Conservation (phyloP, 306 rosid species). For the Ceratonia siliqua region DNA sequence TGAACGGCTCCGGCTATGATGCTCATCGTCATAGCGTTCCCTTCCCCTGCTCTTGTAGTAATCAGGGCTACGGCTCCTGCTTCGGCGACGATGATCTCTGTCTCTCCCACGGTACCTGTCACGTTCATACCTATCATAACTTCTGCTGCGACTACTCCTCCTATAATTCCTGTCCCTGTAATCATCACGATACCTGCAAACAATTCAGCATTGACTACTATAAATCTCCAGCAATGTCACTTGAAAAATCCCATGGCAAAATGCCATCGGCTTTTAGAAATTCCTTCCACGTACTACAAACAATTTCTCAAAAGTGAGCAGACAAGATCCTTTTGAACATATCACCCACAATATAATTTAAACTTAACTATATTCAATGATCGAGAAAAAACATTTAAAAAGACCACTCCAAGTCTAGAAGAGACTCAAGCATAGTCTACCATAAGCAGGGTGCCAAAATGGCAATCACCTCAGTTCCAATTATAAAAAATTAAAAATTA, state of each 20-base stretch:
- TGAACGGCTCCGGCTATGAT: constrained; percentile 57
- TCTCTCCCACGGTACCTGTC: constrained; percentile 69
- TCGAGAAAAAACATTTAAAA: background rate
- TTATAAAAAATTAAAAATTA: background rate
- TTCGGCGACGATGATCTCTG: constrained; percentile 53
- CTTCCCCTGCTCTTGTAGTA: constrained; percentile 61
- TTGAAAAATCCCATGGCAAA: constrained; percentile 1
- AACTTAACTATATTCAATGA: background rate
- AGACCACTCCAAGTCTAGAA: background rate
- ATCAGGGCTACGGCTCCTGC: constrained; percentile 81
- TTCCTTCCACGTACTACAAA: background rate
- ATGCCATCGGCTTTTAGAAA: background rate
- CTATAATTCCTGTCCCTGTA: constrained; percentile 56
- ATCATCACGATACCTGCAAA: constrained; percentile 62
- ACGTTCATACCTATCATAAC: constrained; percentile 65
- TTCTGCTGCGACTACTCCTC: constrained; percentile 79
- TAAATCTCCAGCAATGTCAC: background rate
- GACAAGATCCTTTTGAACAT: background rate
- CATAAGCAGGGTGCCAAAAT: background rate
- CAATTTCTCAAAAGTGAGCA: background rate
- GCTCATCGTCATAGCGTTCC: constrained; percentile 66
- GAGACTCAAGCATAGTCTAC: background rate
- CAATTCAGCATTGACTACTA: background rate
- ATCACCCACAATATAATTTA: background rate
- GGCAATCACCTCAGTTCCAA: background rate